These are phyloP conservation scores for Eutypa lata DNA, from an alignment of 2,329 filamentous ascomycete species.

Conservation along the genomic window DNA sequence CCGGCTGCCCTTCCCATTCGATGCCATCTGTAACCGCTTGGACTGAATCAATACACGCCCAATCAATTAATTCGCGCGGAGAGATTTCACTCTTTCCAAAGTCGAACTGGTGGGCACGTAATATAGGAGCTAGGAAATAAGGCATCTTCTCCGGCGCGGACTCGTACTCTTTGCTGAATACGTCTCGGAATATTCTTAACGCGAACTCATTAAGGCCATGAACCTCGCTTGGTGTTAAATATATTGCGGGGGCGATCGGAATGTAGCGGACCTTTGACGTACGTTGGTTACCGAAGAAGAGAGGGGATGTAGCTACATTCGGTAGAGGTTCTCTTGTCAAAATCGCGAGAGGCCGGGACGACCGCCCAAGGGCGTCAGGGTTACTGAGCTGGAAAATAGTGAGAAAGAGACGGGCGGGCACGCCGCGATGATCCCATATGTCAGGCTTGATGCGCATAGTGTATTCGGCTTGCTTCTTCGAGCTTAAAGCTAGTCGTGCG, in stretches of 20 bases:
- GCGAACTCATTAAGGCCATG: conserved; percentile 68
- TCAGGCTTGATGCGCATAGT: conserved; percentile 75
- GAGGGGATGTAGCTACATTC: conserved; percentile 60
- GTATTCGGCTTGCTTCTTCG: conserved; percentile 72
- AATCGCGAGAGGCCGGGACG: conserved; percentile 64
- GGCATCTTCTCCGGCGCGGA: conserved; percentile 62
- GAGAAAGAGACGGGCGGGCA: conserved; percentile 55
- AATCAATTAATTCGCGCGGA: conserved; percentile 51
- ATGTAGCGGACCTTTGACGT: conserved; percentile 56
- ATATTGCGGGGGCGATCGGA: conserved; percentile 40
- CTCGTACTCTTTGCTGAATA: conserved; percentile 87
- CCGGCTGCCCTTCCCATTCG: conserved; percentile 40
- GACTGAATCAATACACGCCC: conserved; percentile 50
- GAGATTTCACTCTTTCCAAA: conserved; percentile 14
- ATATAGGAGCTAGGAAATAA: conserved; percentile 75
- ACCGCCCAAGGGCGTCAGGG: conserved; percentile 53
- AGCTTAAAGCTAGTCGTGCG: conserved; percentile 75
- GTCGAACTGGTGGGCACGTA: conserved; percentile 23
- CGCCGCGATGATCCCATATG: conserved; percentile 59
- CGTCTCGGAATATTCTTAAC: conserved; percentile 70
- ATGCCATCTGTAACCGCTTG: conserved; percentile 27
- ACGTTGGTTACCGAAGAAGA: conserved; percentile 67
- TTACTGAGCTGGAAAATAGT: conserved; percentile 58
- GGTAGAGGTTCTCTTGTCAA: conserved; percentile 67
- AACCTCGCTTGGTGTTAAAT: conserved; percentile 41